These are phyloP conservation scores for Micractinium conductrix DNA, from an alignment of 139 green algal genomes.

Conservation along the genomic window DNA sequence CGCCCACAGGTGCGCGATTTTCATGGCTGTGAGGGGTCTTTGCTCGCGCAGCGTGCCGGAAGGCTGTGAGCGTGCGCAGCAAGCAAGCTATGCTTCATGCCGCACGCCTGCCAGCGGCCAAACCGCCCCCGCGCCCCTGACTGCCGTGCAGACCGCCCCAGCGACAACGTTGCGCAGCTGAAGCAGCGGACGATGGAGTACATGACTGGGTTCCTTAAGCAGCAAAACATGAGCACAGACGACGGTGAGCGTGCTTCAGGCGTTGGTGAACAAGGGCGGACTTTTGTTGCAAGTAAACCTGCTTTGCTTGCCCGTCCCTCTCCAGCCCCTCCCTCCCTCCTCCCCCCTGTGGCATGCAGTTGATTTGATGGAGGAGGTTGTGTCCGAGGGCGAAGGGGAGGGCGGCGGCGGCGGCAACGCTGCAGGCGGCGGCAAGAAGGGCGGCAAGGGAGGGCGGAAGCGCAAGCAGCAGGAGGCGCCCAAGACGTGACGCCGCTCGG, in stretches of 20 bases:
- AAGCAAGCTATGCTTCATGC: too few relatives aligned
- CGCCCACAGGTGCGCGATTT: not conserved
- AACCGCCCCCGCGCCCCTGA: too few relatives aligned
- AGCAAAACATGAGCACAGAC: conserved; percentile 20
- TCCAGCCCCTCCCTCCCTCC: not conserved
- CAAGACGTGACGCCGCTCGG: not conserved
- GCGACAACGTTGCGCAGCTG: conserved; percentile 7
- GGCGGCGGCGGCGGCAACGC: not conserved
- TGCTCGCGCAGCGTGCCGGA: not conserved
- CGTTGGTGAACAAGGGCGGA: not conserved
- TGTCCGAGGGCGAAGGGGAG: conserved; percentile 7
- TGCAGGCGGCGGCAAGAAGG: not conserved
- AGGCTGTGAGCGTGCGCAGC: too few relatives aligned
- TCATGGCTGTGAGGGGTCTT: not conserved
- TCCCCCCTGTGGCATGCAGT: not conserved
- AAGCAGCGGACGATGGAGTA: conserved; percentile 1
- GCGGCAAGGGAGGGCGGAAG: not conserved
- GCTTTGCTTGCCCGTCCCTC: not conserved
- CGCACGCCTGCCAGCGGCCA: too few relatives aligned
- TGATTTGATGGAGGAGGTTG: conserved; percentile 32
- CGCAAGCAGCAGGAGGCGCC: not conserved
- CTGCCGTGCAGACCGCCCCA: not conserved
- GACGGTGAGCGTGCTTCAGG: not conserved
- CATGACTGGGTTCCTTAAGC: conserved; percentile 19
- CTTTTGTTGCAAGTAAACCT: too few relatives aligned